A percentile compares a stretch with the other conserved stretches of the same genome.
Evolutionary conservation across 345 rosid species (phyloP).

Genomic region (Salix purpurea): DNA sequence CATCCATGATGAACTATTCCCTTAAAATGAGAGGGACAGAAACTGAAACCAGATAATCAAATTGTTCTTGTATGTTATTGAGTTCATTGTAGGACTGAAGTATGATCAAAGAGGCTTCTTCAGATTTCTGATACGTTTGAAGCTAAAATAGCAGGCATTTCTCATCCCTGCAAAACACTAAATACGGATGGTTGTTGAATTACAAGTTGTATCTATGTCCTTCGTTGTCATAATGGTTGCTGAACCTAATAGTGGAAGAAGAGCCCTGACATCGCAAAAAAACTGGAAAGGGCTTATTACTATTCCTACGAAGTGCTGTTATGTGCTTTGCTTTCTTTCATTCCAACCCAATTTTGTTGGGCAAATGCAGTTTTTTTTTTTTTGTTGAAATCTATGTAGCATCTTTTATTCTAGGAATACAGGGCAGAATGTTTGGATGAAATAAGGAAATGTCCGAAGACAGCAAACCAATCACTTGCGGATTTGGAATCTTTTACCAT

Average conservation of each 20-base stretch:
- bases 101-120: too few species aligned
- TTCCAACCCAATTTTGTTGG: background rate
- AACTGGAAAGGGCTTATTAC: background rate
- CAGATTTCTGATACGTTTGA: background rate
- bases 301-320: background rate
- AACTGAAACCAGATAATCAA: background rate
- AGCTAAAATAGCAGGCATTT: background rate
- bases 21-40: background rate
- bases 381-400: background rate
- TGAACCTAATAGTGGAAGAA: background rate
- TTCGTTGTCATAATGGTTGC: background rate
- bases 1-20: background rate
- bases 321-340: background rate
- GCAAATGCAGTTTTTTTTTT: background rate
- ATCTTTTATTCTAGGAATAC: background rate
- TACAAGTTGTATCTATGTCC: background rate
- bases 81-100: background rate
- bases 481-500: background rate
- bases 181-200: background rate
- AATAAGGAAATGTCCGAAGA: background rate
- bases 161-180: background rate
- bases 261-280: background rate
- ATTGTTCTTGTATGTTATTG: background rate
- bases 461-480: background rate
- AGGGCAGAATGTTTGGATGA: background rate